Evolutionary conservation across 371 early-diverging fungal species (phyloP).

Genomic region (Rhizopus arrhizus): DNA sequence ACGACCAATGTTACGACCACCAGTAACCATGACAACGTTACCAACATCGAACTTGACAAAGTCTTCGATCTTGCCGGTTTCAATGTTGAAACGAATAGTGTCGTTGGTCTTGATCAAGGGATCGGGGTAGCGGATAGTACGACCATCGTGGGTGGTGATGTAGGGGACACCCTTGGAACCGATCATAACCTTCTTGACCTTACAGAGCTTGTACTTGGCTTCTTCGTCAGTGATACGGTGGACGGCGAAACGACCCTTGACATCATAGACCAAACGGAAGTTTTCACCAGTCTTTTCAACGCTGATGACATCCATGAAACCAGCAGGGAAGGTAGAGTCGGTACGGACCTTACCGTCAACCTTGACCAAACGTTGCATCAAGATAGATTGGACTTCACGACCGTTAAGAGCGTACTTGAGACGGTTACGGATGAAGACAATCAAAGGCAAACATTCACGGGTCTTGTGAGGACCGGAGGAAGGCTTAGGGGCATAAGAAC

Average conservation of each 20-base stretch:
- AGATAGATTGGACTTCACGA: slow-evolving; percentile 96
- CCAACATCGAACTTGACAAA: slow-evolving; percentile 96
- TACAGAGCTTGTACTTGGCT: slow-evolving; percentile 99
- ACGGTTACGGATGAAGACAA: slow-evolving; percentile 98
- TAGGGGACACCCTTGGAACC: slow-evolving; percentile 96
- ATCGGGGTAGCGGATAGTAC: slow-evolving; percentile 99
- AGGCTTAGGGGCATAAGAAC: slow-evolving; percentile 93
- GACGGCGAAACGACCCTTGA: slow-evolving; percentile 99
- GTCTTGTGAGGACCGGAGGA: slow-evolving; percentile 99
- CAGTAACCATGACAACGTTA: slow-evolving; percentile 95
- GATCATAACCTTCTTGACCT: slow-evolving; percentile 94
- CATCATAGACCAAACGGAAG: slow-evolving; percentile 99
- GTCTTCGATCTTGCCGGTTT: slow-evolving; percentile 91
- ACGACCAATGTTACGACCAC: slow-evolving; percentile 99
- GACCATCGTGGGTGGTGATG: slow-evolving; percentile 98
- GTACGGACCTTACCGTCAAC: slow-evolving; percentile 99
- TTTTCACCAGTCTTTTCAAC: slow-evolving; percentile 99
- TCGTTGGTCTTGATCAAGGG: slow-evolving; percentile 99
- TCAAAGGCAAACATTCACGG: slow-evolving; percentile 98
- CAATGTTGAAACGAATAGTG: slow-evolving; percentile 97
- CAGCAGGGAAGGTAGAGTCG: slow-evolving; percentile 98
- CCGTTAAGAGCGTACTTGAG: slow-evolving; percentile 98
- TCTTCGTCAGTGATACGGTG: slow-evolving; percentile 99
- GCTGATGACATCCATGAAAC: slow-evolving; percentile 99
- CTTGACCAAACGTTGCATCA: slow-evolving; percentile 98